These are phyloP conservation scores for Adansonia madagascariensis DNA, from an alignment of 441 rosid species.

Conservation along the genomic window DNA sequence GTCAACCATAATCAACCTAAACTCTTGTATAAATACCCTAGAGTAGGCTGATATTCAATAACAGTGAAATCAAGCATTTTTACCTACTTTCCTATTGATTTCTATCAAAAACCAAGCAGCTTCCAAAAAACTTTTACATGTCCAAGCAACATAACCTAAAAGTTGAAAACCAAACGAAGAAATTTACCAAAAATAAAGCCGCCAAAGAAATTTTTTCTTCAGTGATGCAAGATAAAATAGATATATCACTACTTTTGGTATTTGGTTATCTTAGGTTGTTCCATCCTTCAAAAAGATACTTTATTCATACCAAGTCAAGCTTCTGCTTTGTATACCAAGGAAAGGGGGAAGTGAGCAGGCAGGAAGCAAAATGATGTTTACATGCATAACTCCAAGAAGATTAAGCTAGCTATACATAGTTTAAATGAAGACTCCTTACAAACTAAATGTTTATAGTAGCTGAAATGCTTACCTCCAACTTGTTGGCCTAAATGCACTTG, in stretches of 20 bases:
- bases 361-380: constrained; percentile 3
- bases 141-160: not conserved
- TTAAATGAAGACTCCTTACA: not conserved
- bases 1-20: no score
- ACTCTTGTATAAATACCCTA: no score
- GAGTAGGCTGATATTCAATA: no score
- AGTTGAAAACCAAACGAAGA: no score
- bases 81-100: no score
- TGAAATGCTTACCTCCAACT: constrained; percentile 57
- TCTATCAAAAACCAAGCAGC: not conserved
- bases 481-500: constrained; percentile 54
- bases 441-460: not conserved
- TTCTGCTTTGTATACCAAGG: not conserved
- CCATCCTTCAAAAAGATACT: not conserved
- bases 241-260: not conserved
- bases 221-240: not conserved
- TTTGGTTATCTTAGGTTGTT: not conserved
- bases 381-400: constrained; percentile 8
- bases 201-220: not conserved
- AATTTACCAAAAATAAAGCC: not conserved
- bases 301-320: not conserved
- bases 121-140: not conserved
- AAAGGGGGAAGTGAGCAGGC: not conserved
- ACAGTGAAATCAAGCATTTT: no score
- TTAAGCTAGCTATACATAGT: not conserved